Conservation (phyloP, 805 yeast genomes). For the Yarrowia yakushimensis region DNA sequence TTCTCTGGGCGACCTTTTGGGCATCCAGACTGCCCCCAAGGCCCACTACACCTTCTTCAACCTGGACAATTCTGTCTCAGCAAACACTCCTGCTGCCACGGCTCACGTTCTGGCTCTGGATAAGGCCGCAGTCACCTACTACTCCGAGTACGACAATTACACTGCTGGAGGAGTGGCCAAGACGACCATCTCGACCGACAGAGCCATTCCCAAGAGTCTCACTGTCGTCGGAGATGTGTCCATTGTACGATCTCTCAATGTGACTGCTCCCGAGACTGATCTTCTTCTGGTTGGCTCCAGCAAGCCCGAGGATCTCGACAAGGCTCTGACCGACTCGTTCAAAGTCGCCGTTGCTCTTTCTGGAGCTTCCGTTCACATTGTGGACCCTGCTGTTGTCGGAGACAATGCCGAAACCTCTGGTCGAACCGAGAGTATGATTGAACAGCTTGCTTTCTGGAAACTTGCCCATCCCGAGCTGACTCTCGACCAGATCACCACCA, state of each 20-base stretch:
- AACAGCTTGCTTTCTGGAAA: constrained; percentile 80
- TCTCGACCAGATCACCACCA: constrained; percentile 62
- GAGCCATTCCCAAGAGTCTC: constrained; percentile 46
- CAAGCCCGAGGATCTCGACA: constrained; percentile 37
- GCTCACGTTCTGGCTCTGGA: constrained; percentile 64
- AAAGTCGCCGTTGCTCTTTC: constrained; percentile 53
- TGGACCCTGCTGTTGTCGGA: constrained; percentile 62
- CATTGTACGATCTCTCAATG: constrained; percentile 56
- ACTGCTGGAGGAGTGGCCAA: constrained; percentile 72
- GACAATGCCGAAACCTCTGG: constrained; percentile 71
- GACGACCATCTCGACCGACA: constrained; percentile 44
- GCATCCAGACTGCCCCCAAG: constrained; percentile 40
- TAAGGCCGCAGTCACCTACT: constrained; percentile 50
- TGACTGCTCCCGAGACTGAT: constrained; percentile 54
- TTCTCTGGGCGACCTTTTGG: constrained; percentile 29
- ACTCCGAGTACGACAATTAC: constrained; percentile 68
- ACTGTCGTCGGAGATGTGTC: constrained; percentile 57
- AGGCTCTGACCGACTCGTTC: constrained; percentile 51
- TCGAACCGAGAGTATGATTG: constrained; percentile 66
- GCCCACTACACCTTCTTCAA: constrained; percentile 58
- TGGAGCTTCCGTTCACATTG: constrained; percentile 49
- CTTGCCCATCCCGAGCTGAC: constrained; percentile 58
- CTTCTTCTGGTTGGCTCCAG: constrained; percentile 57
- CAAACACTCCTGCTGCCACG: constrained; percentile 57
- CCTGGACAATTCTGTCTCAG: constrained; percentile 55